These are phyloP conservation scores for Diplodia seriata DNA, from an alignment of 2,329 filamentous ascomycete species.

Conservation along the genomic window DNA sequence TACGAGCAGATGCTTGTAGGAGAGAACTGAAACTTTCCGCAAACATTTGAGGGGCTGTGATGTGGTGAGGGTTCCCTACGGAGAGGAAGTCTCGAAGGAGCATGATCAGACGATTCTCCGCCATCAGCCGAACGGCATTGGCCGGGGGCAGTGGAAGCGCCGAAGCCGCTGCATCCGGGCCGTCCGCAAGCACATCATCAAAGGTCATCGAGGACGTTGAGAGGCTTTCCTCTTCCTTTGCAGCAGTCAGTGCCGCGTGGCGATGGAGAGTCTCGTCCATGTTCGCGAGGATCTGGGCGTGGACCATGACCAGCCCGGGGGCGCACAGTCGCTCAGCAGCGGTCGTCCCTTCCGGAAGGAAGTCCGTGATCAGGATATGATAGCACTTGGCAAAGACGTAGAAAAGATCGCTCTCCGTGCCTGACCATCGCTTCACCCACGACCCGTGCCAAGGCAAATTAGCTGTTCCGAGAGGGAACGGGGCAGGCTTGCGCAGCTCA, in stretches of 20 bases:
- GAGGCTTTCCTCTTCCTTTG: slow-evolving; percentile 16
- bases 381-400: slow-evolving; percentile 93
- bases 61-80: slow-evolving; percentile 61
- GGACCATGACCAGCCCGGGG: slow-evolving; percentile 80
- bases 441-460: slow-evolving; percentile 84
- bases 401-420: slow-evolving; percentile 85
- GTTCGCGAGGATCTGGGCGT: slow-evolving; percentile 79
- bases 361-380: slow-evolving; percentile 77
- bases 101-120: slow-evolving; percentile 85
- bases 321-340: slow-evolving; percentile 67
- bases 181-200: slow-evolving; percentile 67
- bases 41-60: slow-evolving; percentile 71
- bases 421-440: slow-evolving; percentile 86
- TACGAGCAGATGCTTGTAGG: slow-evolving; percentile 75
- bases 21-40: slow-evolving; percentile 76
- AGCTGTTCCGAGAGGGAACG: slow-evolving; percentile 71
- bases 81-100: slow-evolving; percentile 81
- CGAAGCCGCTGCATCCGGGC: slow-evolving; percentile 70
- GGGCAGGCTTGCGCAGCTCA: slow-evolving; percentile 68
- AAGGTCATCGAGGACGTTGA: slow-evolving; percentile 62
- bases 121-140: slow-evolving; percentile 80
- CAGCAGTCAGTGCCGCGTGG: slow-evolving; percentile 52
- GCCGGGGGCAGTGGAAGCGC: slow-evolving; percentile 68
- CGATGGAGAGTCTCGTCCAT: slow-evolving; percentile 85
- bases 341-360: slow-evolving; percentile 55